Evolutionary conservation across 257 asterid genomes (phyloP).

Genomic region (Solanum medicagineum): DNA sequence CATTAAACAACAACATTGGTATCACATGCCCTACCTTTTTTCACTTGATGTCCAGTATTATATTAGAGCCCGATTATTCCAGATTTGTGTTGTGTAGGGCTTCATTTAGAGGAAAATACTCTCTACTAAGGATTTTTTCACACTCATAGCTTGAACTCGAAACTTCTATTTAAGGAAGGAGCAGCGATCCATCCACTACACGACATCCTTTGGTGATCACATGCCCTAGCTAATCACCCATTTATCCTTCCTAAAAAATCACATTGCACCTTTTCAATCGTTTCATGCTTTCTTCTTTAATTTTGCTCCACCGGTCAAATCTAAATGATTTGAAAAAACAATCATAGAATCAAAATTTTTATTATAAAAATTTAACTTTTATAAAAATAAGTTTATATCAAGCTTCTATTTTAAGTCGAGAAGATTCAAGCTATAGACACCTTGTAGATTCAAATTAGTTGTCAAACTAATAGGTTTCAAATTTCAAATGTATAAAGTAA

Average conservation of each 20-base stretch:
- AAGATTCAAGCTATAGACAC: background rate
- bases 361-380: background rate
- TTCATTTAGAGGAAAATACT: too few relatives aligned
- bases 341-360: rapidly evolving
- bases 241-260: background rate
- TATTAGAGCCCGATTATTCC: too few relatives aligned
- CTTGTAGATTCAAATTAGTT: too few relatives aligned
- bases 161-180: too few relatives aligned
- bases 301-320: background rate
- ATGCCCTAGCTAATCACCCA: background rate
- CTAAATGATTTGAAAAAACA: background rate
- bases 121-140: too few relatives aligned
- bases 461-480: background rate
- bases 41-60: too few relatives aligned
- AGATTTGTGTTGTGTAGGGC: too few relatives aligned
- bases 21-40: background rate
- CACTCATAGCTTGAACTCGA: too few relatives aligned
- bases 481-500: background rate
- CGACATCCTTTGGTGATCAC: too few relatives aligned
- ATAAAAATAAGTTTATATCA: background rate
- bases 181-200: too few relatives aligned
- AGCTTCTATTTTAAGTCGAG: background rate
- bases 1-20: background rate
- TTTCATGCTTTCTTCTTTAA: background rate
- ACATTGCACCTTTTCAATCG: background rate